Base-by-base conservation (phyloP, 805 yeast species). In the Metschnikowia aberdeeniae region DNA sequence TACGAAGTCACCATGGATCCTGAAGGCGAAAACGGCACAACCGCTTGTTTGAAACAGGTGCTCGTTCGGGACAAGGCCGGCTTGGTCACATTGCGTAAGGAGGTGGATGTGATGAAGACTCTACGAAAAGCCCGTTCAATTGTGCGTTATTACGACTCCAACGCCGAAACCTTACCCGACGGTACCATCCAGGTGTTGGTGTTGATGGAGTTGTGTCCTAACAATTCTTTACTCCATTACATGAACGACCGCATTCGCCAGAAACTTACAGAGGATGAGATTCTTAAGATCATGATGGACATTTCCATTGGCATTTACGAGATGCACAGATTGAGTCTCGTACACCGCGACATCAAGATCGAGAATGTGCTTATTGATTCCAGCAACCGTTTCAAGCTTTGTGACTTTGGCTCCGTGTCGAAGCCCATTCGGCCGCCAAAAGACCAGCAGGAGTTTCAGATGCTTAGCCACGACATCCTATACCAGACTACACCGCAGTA, bases 401-500 rank as follows among this genome's bases (percentile, higher is more conserved):
- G 96, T 59, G 99, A 93, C 67, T 93, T 93, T 66, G 99, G 99
- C 3, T 88, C 97, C 0, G 84, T 93, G 1, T 76, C 87, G 7
- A 75, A 83, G 0, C 80, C 60, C 62, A 55, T 86, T 6, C 68
- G 85, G 14, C 86, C 95, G 2, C 97, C 97, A 2, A 78, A 77
- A 47, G 84, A 81, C 55, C 81, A 77, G 36, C 81, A 79, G 46
- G 92, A 85, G 60, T 84, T 84, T 61, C 86, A 83, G 51, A 60
- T 76, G n/a, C 69, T 90, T 29, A 85, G 87, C 45, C 88, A 87
- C 58, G 97, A 92, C 61, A 81, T 92, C 45, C 78, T 88, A 57
- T 81, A 83, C 51, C 95, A 92, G 60, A 92, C 99, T 0, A 92
- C 99, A 4, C 96, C 96, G 12, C 99, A 93, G 64, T 92, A 92